A percentile compares a stretch with the other conserved stretches of the same genome.
phyloP scores from a whole-genome alignment of 1,284 basidiomycete species.

The Blastosporella zonata region DNA sequence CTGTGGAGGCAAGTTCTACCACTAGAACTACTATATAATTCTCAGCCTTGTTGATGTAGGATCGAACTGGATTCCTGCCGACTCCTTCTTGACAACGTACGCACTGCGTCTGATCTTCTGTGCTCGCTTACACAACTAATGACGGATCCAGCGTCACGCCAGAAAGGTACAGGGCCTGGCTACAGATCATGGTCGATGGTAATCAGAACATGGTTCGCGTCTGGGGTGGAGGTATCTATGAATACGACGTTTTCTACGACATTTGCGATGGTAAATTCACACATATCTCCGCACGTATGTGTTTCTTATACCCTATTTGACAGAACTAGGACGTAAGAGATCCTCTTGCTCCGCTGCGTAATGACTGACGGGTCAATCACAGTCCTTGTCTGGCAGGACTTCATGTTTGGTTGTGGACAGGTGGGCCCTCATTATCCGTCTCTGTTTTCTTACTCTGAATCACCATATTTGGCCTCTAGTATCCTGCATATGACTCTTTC shows the following conservation, averaged over 20 bases:
- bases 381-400: slow-evolving; percentile 89
- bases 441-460: slow-evolving; percentile 1
- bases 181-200: slow-evolving; percentile 72
- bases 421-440: slow-evolving; percentile 30
- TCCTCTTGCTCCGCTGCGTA: neutral
- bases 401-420: slow-evolving; percentile 84
- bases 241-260: slow-evolving; percentile 74
- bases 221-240: slow-evolving; percentile 86
- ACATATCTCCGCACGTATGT: neutral
- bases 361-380: slow-evolving; percentile 19
- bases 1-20: slow-evolving; percentile 57
- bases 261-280: slow-evolving; percentile 66
- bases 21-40: neutral
- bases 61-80: slow-evolving; percentile 92
- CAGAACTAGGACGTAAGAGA: slow-evolving; percentile 65
- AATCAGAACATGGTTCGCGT: slow-evolving; percentile 84
- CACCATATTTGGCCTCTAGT: slow-evolving; percentile 39
- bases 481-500: slow-evolving; percentile 77
- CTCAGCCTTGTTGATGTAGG: slow-evolving; percentile 37
- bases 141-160: slow-evolving; percentile 40
- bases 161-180: slow-evolving; percentile 66
- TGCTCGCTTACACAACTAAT: neutral
- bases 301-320: neutral
- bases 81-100: slow-evolving; percentile 81
- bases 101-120: slow-evolving; percentile 15